phyloP scores from a whole-genome alignment of 2,329 filamentous ascomycete species.

The Exophiala dermatitidis region DNA sequence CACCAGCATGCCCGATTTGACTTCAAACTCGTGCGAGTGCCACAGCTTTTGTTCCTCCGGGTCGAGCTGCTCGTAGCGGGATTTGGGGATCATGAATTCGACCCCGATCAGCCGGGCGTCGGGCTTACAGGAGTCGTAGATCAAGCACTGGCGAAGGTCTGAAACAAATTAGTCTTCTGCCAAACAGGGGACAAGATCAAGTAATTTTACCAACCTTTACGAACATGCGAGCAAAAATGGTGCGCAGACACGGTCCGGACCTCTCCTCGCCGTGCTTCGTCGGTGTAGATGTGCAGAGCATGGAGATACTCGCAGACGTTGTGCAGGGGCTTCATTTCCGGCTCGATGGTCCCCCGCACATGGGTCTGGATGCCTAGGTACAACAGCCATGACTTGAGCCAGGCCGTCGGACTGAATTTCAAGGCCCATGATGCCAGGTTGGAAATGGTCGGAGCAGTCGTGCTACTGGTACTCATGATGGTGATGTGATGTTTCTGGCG shows the following conservation, averaged over 20 bases:
- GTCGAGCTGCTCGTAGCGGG: constrained; percentile 60
- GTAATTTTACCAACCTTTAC: constrained; percentile 41
- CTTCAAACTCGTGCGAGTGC: constrained; percentile 55
- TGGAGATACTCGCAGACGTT: constrained; percentile 76
- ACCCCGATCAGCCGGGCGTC: constrained; percentile 71
- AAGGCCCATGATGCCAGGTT: constrained; percentile 18
- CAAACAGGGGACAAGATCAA: neutral
- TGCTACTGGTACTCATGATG: constrained; percentile 9
- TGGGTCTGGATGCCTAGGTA: constrained; percentile 26
- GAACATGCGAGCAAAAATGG: constrained; percentile 77
- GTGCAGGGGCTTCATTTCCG: constrained; percentile 60
- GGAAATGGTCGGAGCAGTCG: constrained; percentile 10
- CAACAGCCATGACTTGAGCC: constrained; percentile 27
- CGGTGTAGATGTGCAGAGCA: constrained; percentile 78
- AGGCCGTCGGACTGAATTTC: constrained; percentile 22
- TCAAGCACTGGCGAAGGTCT: constrained; percentile 75
- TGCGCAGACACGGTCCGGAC: constrained; percentile 66
- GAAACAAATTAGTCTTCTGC: neutral
- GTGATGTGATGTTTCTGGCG: neutral
- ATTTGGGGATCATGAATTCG: constrained; percentile 72
- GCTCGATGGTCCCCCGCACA: constrained; percentile 28
- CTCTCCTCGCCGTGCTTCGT: constrained; percentile 46
- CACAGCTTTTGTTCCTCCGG: constrained; percentile 53
- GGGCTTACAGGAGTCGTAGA: constrained; percentile 65
- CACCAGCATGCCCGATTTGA: constrained; percentile 71